Conservation (phyloP, 2,329 filamentous ascomycete genomes). For the Apiospora sp. region DNA sequence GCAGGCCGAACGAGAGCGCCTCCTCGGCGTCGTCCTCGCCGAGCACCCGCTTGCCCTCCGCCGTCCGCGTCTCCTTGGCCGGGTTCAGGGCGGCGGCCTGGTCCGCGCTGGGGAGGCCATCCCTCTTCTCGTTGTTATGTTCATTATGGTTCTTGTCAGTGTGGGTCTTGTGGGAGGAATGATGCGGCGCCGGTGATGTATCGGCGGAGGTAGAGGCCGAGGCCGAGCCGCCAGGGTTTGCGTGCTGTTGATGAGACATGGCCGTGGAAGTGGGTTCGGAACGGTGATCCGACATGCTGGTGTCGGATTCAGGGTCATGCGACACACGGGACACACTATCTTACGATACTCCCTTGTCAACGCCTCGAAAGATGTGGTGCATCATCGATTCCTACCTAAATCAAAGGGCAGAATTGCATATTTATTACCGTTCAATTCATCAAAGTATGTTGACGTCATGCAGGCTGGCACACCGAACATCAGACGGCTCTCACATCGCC, state of each 20-base stretch:
- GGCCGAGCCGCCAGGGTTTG: not conserved
- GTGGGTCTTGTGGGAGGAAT: not conserved
- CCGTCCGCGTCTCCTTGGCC: constrained; percentile 1
- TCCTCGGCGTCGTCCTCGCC: constrained; percentile 59
- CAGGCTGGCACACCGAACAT: not conserved
- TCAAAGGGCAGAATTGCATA: not conserved
- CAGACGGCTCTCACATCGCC: not conserved
- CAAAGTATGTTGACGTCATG: not conserved
- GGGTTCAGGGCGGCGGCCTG: constrained; percentile 14
- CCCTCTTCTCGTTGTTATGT: too few relatives aligned
- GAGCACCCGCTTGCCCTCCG: constrained; percentile 38
- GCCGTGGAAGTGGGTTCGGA: not conserved
- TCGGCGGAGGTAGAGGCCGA: not conserved
- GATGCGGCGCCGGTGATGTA: not conserved
- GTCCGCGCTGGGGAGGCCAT: not conserved
- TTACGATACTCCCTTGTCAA: not conserved
- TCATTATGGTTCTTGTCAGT: not conserved
- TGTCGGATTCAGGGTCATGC: not conserved
- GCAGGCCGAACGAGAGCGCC: constrained; percentile 54
- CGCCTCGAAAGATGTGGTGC: not conserved
- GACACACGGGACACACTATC: not conserved
- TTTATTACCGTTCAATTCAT: not conserved
- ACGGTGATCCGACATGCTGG: not conserved
- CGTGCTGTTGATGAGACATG: not conserved
- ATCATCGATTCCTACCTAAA: not conserved